These are phyloP conservation scores for Aspergillus ellipticus DNA, from an alignment of 495 filamentous ascomycete species.

Conservation along the genomic window DNA sequence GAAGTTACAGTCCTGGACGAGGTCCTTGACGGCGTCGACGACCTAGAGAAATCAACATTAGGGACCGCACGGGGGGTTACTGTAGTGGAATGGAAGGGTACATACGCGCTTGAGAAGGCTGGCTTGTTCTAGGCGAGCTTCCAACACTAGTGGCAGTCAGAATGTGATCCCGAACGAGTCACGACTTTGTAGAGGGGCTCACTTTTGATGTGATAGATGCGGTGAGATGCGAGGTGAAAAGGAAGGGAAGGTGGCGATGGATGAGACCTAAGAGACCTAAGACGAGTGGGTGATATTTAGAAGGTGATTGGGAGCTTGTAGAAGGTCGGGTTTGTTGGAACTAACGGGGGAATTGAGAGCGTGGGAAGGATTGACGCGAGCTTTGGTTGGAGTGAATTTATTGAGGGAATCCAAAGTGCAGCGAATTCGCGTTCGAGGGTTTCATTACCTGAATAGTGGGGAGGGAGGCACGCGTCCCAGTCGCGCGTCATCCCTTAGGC, in stretches of 20 bases:
- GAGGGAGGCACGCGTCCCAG: conserved; percentile 31
- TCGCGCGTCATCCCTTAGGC: conserved; percentile 31
- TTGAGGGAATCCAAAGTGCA: conserved; percentile 19
- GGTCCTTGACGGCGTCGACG: conserved; percentile 98
- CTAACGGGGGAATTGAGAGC: conserved; percentile 4
- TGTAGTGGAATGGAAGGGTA: conserved; percentile 3
- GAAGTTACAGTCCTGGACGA: conserved; percentile 99
- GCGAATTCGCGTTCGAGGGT: conserved; percentile 34
- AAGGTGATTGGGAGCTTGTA: not conserved
- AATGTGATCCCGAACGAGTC: not conserved
- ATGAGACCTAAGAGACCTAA: conserved; percentile 6
- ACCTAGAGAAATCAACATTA: conserved; percentile 53
- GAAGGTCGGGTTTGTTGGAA: not conserved
- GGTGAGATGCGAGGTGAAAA: conserved; percentile 4
- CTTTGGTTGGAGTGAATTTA: conserved; percentile 6
- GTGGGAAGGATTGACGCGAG: conserved; percentile 15
- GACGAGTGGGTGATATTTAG: not conserved
- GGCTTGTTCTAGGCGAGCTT: conserved; percentile 94
- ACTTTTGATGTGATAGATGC: conserved; percentile 32
- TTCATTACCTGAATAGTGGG: conserved; percentile 24
- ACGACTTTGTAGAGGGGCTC: not conserved
- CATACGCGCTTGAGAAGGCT: conserved; percentile 90
- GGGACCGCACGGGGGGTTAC: conserved; percentile 3
- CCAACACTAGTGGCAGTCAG: conserved; percentile 65
- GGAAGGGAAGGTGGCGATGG: not conserved